phyloP scores from a whole-genome alignment of 352 stramenopile genomes.

The Pythium sukuiense region DNA sequence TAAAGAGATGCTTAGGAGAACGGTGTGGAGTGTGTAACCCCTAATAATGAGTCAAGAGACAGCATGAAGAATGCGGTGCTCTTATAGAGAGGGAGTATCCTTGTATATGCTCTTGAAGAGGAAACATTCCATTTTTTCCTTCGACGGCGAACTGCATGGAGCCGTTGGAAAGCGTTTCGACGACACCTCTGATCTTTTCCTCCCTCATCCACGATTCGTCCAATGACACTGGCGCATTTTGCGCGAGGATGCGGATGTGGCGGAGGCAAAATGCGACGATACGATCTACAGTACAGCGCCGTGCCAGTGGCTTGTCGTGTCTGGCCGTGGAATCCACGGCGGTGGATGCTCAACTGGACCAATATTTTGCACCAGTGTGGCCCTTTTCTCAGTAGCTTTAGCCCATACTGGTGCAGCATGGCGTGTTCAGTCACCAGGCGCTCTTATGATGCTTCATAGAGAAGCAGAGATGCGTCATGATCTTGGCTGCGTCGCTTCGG shows the following conservation, averaged over 20 bases:
- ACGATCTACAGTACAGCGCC: neutral
- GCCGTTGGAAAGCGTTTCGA: constrained; percentile 31
- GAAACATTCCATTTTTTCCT: constrained; percentile 23
- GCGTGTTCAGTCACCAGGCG: neutral
- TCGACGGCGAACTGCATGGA: constrained; percentile 11
- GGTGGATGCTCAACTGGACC: neutral
- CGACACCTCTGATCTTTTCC: constrained; percentile 8
- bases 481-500: neutral
- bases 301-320: neutral
- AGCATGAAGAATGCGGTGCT: constrained; percentile 2
- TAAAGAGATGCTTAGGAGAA: neutral
- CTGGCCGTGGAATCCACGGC: neutral
- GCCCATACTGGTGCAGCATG: neutral
- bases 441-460: neutral
- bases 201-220: constrained; percentile 4
- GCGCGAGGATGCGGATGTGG: constrained; percentile 1
- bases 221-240: constrained; percentile 13
- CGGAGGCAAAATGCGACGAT: constrained; percentile 1
- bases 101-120: constrained; percentile 20
- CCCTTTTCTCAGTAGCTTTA: neutral
- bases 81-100: constrained; percentile 21
- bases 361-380: neutral
- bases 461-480: neutral
- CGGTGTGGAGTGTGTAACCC: neutral
- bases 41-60: neutral